Evolutionary conservation across 2,329 filamentous ascomycete genomes (phyloP).

Genomic region (Metarhizium rileyi): DNA sequence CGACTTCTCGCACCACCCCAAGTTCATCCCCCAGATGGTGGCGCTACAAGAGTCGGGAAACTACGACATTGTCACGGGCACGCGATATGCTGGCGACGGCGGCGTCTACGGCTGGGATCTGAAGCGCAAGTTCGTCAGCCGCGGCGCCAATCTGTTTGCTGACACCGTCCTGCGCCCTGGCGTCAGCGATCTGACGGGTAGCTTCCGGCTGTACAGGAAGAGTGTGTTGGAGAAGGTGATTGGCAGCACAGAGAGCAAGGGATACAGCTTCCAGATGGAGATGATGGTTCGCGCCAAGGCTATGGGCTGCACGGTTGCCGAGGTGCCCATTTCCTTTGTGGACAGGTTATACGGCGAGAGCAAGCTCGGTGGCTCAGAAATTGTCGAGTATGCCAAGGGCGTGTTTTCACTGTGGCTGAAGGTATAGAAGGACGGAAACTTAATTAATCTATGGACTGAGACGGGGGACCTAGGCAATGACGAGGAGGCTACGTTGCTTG

Average conservation of each 20-base stretch:
- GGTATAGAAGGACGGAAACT: slow-evolving; percentile 37
- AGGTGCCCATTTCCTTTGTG: slow-evolving; percentile 94
- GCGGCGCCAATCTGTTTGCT: slow-evolving; percentile 89
- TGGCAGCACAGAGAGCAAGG: slow-evolving; percentile 83
- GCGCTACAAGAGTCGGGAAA: slow-evolving; percentile 62
- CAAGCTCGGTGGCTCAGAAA: slow-evolving; percentile 90
- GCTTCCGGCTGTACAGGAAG: slow-evolving; percentile 92
- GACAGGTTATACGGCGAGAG: slow-evolving; percentile 92
- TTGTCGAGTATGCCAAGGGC: slow-evolving; percentile 90
- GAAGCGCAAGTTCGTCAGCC: slow-evolving; percentile 74
- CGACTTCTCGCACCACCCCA: slow-evolving; percentile 97
- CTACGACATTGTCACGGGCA: slow-evolving; percentile 96
- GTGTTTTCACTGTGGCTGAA: slow-evolving; percentile 69
- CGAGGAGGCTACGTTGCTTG: background rate
- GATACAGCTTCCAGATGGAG: slow-evolving; percentile 99
- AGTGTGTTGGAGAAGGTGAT: slow-evolving; percentile 84
- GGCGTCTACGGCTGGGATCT: slow-evolving; percentile 97
- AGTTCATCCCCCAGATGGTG: slow-evolving; percentile 96
- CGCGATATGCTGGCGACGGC: slow-evolving; percentile 78
- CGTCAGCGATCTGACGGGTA: slow-evolving; percentile 90
- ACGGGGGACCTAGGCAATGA: background rate
- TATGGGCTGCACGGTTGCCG: slow-evolving; percentile 86
- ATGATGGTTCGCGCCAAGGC: slow-evolving; percentile 97
- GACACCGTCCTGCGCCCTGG: slow-evolving; percentile 89
- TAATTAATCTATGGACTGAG: background rate